phyloP scores from a whole-genome alignment of 1,139 yeast genomes.

The Hansenula sp. region DNA sequence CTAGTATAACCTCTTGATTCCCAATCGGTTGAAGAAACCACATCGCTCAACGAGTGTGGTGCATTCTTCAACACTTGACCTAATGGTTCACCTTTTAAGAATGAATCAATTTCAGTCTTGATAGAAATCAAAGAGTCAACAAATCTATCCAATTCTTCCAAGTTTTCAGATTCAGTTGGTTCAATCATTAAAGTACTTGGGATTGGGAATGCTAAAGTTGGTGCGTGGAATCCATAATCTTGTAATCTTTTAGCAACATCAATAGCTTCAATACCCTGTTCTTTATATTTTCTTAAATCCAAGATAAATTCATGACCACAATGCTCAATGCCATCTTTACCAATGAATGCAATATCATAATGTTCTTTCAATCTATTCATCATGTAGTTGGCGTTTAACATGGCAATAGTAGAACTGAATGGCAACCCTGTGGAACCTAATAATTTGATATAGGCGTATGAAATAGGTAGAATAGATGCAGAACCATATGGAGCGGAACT shows the following conservation, averaged over 20 bases:
- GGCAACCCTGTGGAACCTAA: conserved; percentile 86
- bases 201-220: conserved; percentile 98
- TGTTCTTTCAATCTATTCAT: conserved; percentile 67
- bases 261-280: conserved; percentile 84
- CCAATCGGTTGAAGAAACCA: conserved; percentile 58
- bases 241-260: conserved; percentile 96
- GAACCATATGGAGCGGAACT: conserved; percentile 96
- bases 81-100: conserved; percentile 59
- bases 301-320: conserved; percentile 97
- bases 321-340: conserved; percentile 57
- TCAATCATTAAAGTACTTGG: conserved; percentile 97
- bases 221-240: conserved; percentile 98
- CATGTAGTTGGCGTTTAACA: conserved; percentile 95
- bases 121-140: conserved; percentile 83
- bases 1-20: conserved; percentile 90
- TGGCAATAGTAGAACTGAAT: conserved; percentile 81
- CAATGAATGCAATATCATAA: conserved; percentile 75
- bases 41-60: conserved; percentile 85
- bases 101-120: conserved; percentile 77
- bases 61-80: conserved; percentile 83
- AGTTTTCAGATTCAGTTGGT: conserved; percentile 93
- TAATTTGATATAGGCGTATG: conserved; percentile 92
- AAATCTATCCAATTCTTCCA: conserved; percentile 86
- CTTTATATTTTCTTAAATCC: conserved; percentile 83
- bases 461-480: conserved; percentile 88